Evolutionary conservation across 768 basidiomycete species (phyloP).

Genomic region (Lenzites betulinus): DNA sequence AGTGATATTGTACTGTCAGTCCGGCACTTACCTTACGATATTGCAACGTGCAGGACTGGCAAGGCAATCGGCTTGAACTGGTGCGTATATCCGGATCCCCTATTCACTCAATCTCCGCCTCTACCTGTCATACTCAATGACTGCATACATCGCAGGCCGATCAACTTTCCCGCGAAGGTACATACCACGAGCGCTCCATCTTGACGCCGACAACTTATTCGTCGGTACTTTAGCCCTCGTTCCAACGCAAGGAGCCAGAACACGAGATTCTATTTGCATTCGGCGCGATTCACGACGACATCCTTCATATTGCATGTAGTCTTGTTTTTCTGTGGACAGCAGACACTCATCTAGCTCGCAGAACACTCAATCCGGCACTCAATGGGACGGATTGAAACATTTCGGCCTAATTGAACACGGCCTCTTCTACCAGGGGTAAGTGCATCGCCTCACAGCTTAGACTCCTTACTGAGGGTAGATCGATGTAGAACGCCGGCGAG

Average conservation of each 20-base stretch:
- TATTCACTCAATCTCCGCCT: neutral
- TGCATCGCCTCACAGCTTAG: neutral
- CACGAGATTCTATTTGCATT: constrained; percentile 36
- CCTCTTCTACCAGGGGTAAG: constrained; percentile 65
- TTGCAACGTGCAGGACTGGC: constrained; percentile 43
- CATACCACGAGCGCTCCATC: neutral
- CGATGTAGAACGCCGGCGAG: constrained; percentile 43
- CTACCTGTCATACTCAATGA: neutral
- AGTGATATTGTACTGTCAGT: neutral
- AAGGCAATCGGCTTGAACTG: constrained; percentile 62
- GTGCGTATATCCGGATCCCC: constrained; percentile 43
- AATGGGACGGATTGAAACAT: constrained; percentile 70
- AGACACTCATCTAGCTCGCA: constrained; percentile 25
- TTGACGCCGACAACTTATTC: neutral
- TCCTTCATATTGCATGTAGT: constrained; percentile 24
- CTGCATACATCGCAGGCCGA: constrained; percentile 45
- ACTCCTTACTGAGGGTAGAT: neutral
- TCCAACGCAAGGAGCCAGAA: constrained; percentile 54
- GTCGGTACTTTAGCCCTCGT: constrained; percentile 49
- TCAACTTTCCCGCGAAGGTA: constrained; percentile 69
- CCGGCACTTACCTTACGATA: too few relatives aligned
- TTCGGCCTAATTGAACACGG: constrained; percentile 52
- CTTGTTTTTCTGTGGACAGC: neutral
- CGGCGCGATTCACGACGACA: constrained; percentile 31
- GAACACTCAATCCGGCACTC: constrained; percentile 72